Base-by-base conservation (phyloP, 2,329 filamentous ascomycete species). In the Nannizziopsis barbatae region DNA sequence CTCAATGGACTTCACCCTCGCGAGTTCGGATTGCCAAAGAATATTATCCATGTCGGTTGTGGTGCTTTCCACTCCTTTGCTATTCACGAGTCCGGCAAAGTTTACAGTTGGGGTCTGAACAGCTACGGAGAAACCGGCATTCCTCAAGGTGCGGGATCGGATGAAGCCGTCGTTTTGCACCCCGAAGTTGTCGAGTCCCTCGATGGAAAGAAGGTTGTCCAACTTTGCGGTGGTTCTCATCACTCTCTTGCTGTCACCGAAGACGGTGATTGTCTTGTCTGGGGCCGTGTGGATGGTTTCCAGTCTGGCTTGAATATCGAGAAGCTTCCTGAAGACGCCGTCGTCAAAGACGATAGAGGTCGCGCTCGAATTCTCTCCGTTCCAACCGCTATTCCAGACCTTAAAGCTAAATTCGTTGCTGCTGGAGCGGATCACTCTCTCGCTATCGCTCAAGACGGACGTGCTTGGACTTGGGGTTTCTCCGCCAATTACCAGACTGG, bases 71-170 rank as follows among this genome's bases (percentile, higher is more conserved):
- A 94, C 70, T 84, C 81, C 57, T 90, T 94, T 58, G 83, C 83
- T 43, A 75, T 87, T 42, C 75, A 77, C 57, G 76, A 79, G 52
- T 75, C 81, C 22, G 81, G 81, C 35, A 74, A 77, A 27, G 82
- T 90, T 30, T 92, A 80, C 66, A 77, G 81, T 0, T 94, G 87
- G 86, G 87, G 88, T 18, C 71, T 90, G 27, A 94, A 94, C 74
- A 88, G 84, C 67, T 93, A 85, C 65, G 84, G 83, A 53, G 83
- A 94, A 69, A 85, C 84, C 12, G 86, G 83, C 32, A 74, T 83
- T 50, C 71, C 72, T 12, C 74, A 78, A 38, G 72, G 75, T 47
- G 80, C 77, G 11, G 82, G 81, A 30, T 77, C 82, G 50, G 79
- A 83, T 45, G 80, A 83, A 55, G 82, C 82, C 31, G 79, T 83